Evolutionary conservation across 2,329 filamentous ascomycete species (phyloP).

Genomic region (Colletotrichum liriopes): DNA sequence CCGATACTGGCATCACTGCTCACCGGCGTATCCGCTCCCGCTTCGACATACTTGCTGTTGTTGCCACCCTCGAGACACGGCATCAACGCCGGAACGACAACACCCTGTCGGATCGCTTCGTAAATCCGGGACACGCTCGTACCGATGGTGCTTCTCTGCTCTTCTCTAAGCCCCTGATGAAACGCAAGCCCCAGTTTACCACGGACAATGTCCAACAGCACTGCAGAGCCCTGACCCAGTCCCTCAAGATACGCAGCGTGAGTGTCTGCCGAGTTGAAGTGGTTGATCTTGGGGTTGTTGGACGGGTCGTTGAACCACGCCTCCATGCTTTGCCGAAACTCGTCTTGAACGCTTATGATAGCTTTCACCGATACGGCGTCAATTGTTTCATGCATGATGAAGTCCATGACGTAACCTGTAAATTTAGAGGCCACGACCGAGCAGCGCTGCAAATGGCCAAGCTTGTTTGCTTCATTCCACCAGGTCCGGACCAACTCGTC

Average conservation of each 20-base stretch:
- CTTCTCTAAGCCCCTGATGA: slow-evolving; percentile 50
- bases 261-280: not conserved
- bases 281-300: slow-evolving; percentile 28
- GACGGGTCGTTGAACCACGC: slow-evolving; percentile 22
- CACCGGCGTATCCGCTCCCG: not conserved
- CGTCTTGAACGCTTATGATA: slow-evolving; percentile 3
- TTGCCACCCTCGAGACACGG: not conserved
- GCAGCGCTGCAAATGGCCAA: slow-evolving; percentile 30
- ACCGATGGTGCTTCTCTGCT: slow-evolving; percentile 53
- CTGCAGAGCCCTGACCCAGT: slow-evolving; percentile 51
- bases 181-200: slow-evolving; percentile 48
- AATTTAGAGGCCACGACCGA: slow-evolving; percentile 22
- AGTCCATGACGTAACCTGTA: slow-evolving; percentile 25
- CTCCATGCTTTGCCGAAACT: slow-evolving; percentile 26
- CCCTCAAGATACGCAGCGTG: slow-evolving; percentile 30
- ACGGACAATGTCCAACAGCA: slow-evolving; percentile 51
- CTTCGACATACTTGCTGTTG: not conserved
- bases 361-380: not conserved
- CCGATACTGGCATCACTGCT: slow-evolving; percentile 4
- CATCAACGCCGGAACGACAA: slow-evolving; percentile 30
- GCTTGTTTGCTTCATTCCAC: slow-evolving; percentile 44
- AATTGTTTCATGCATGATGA: not conserved
- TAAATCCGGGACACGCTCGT: slow-evolving; percentile 52
- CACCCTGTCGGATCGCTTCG: slow-evolving; percentile 44
- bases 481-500: slow-evolving; percentile 49